A percentile compares a stretch with the other conserved stretches of the same genome.
phyloP scores from a whole-genome alignment of 2,329 filamentous ascomycete genomes.

The Penicillium brasilianum region DNA sequence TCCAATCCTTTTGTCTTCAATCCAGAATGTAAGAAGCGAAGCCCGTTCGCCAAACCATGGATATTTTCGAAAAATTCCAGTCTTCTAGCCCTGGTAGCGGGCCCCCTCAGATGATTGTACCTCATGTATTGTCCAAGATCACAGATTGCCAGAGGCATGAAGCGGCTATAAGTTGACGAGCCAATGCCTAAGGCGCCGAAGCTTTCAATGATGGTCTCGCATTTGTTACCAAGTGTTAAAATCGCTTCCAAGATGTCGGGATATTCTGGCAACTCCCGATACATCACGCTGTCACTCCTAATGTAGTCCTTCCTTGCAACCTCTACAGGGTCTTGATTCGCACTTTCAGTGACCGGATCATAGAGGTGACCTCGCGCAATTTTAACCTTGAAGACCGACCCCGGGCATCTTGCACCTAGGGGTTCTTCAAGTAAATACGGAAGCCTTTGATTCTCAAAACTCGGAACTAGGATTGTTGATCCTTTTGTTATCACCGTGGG shows the following conservation, averaged over 20 bases:
- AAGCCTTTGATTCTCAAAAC: not conserved
- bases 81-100: not conserved
- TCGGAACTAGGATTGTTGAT: not conserved
- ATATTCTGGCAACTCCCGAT: not conserved
- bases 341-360: not conserved
- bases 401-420: not conserved
- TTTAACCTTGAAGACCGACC: not conserved
- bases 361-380: not conserved
- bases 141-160: not conserved
- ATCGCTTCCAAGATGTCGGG: not conserved
- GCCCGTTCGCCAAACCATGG: not conserved
- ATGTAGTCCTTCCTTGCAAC: not conserved
- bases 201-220: not conserved
- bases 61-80: not conserved
- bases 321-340: not conserved
- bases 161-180: not conserved
- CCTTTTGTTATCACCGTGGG: not conserved
- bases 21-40: not conserved
- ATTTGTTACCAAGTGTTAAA: not conserved
- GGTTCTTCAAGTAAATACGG: not conserved
- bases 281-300: not conserved
- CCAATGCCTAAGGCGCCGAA: not conserved
- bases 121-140: not conserved
- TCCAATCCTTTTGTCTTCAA: not conserved
- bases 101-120: not conserved